Percentiles rank a stretch among this genome's conserved stretches.
phyloP scores from a whole-genome alignment of 106 monocot species.

The Dioscorea alata region DNA sequence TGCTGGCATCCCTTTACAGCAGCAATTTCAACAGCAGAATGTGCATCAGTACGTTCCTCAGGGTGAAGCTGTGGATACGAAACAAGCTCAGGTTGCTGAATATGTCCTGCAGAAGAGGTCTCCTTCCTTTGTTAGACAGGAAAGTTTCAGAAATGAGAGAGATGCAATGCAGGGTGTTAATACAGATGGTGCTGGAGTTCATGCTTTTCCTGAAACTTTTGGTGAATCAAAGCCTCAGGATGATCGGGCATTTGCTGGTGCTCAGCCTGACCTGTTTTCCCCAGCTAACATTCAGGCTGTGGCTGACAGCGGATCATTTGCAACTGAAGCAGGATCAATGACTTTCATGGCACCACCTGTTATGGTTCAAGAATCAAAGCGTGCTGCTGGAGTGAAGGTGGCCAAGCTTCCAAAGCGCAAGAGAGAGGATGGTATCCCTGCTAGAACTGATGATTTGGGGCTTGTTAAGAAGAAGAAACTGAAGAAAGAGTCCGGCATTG shows the following conservation, averaged over 20 bases:
- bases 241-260: not conserved
- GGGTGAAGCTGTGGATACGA: not conserved
- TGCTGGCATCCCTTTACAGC: not conserved
- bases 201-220: not conserved
- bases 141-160: too few relatives aligned
- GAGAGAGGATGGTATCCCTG: not conserved
- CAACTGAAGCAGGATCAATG: not conserved
- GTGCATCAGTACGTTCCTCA: not conserved
- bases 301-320: too few relatives aligned
- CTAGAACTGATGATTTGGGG: not conserved
- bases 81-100: not conserved
- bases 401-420: not conserved
- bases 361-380: not conserved
- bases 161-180: too few relatives aligned
- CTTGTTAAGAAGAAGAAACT: slow-evolving; percentile 24
- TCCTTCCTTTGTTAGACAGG: not conserved
- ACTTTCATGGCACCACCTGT: not conserved
- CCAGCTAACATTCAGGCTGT: not conserved
- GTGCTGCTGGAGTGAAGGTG: slow-evolving; percentile 1
- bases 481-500: slow-evolving; percentile 3
- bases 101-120: slow-evolving; percentile 23
- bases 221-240: not conserved
- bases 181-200: too few relatives aligned
- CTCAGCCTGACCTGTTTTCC: not conserved
- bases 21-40: slow-evolving; percentile 1